Conservation (phyloP, 2,329 filamentous ascomycete genomes). For the Calonectria naviculata region DNA sequence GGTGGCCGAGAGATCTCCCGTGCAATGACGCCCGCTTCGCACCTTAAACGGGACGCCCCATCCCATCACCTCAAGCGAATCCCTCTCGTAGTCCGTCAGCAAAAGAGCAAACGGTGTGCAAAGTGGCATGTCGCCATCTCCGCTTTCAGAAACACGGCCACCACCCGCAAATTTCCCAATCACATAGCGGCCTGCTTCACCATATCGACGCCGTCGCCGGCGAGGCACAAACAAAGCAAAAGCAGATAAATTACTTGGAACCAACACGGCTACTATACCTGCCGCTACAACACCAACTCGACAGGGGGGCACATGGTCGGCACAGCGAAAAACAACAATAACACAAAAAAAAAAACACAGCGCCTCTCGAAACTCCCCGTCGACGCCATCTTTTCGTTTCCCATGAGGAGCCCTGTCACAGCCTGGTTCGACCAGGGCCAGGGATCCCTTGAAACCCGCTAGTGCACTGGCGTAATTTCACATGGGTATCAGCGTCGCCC, state of each 20-base stretch:
- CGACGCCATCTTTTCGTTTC: constrained; percentile 16
- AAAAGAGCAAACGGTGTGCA: neutral
- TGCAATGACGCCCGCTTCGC: constrained; percentile 26
- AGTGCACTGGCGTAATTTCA: constrained; percentile 61
- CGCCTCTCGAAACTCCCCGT: constrained; percentile 1
- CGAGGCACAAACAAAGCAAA: constrained; percentile 1
- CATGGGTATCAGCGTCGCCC: constrained; percentile 56
- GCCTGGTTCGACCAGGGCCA: constrained; percentile 27
- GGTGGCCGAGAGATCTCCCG: constrained; percentile 44
- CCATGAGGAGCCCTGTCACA: neutral
- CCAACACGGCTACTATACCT: neutral
- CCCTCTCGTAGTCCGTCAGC: constrained; percentile 2
- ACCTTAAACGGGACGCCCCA: constrained; percentile 2
- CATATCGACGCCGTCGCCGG: constrained; percentile 7
- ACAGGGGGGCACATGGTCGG: neutral
- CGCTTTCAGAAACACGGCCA: constrained; percentile 9
- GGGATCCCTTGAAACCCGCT: constrained; percentile 65
- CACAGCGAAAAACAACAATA: neutral
- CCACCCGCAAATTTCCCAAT: constrained; percentile 10
- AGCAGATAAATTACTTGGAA: neutral
- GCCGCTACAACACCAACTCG: neutral
- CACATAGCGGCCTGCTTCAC: constrained; percentile 1
- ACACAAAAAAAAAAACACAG: neutral
- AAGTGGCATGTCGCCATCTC: neutral
- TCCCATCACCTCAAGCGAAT: neutral